Evolutionary conservation across 108 stramenopile species (phyloP), one percentile per base, ranked within the genome.

Genomic region (Nitzschia putrida): DNA sequence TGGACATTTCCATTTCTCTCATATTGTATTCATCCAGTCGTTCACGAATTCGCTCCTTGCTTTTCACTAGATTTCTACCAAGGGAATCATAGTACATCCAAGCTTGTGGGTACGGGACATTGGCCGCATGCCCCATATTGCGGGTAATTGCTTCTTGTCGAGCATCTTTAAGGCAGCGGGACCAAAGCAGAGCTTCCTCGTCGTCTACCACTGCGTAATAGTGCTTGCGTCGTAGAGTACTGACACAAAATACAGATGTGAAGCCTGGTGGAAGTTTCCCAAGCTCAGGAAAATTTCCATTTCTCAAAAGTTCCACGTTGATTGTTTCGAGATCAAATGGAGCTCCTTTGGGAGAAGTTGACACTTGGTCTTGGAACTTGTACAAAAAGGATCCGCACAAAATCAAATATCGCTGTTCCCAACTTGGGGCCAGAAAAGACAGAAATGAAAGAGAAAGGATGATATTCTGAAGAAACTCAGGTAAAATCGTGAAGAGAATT

Each of bases 301-400:
- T 38, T n/a, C 65, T 53, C 13, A 80, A 64, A 37, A 74, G 29
- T 51, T 65, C 49, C 23, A 64, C 78, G 52, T 78, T 66, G 12
- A 78, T 61, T 0, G 61, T 56, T 34, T 81, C 78, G 40, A 88
- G 22, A 40, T 83, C 73, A 59, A 90, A 76, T 3, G 92, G 88
- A 9, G 77, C 69, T 49, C 91, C 91, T 68, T 93, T 93, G 6
- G 88, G 86, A 25, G 57, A 40, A 34, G 54, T 14, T 9, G 80
- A 74, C 43, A 71, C 9, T 38, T 74, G 65, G 56, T 86, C 81
- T 54, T 76, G 69, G 60, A 88, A 93, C 72, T 87, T 83, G 68
- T 93, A 93, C 24, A 93, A 71, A 66, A 84, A 91, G n/a, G 72
- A 78, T 41, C 92, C 92, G 50, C 89, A 61, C 8, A 82, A 77